Base-by-base conservation (phyloP, 768 basidiomycete species). In the Clathrus columnatus region DNA sequence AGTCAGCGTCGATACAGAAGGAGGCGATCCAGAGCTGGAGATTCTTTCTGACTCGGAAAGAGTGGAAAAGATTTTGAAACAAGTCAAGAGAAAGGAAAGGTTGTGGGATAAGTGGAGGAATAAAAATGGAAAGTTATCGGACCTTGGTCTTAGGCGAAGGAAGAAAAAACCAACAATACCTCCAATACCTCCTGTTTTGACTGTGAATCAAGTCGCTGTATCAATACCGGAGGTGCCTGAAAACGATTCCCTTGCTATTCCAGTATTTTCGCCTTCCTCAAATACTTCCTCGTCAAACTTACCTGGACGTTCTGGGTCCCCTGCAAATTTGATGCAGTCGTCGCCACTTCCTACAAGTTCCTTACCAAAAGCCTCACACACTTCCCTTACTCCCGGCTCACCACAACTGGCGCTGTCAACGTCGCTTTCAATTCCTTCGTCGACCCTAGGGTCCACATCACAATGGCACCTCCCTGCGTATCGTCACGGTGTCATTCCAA, bases 101-200 rank as follows among this genome's bases (percentile, higher is more conserved):
- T 27, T 54, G 44, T 54, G 53, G 53, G 43, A 46, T 18, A 29
- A 29, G n/a, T 54, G 53, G 53, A 29, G 53, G 26, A 23, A 20
- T 28, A 23, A 47, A 47, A 11, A 20, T 47, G 46, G 21, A 11
- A 47, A 47, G 46, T 23, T 36, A n/a, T 36, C 36, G 36, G 36
- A 36, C n/a, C 7, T 47, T 14, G 10, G 46, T 28, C 26, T 47
- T 23, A 23, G 46, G 26, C 46, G 46, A 23, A 47, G 46, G 46
- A 28, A 28, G 20, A 47, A 28, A 20, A 47, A 47, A 28, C 4
- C 46, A 5, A 16, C 46, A 36, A 36, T 11, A 28, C 2, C 20
- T 23, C 46, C 20, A 23, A 11, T n/a, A n/a, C n/a, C n/a, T n/a
- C n/a, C n/a, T n/a, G n/a, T n/a, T n/a, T n/a, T n/a, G n/a, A n/a